Evolutionary conservation across 2,329 filamentous ascomycete genomes (phyloP).

Genomic region (Chalara sp.): DNA sequence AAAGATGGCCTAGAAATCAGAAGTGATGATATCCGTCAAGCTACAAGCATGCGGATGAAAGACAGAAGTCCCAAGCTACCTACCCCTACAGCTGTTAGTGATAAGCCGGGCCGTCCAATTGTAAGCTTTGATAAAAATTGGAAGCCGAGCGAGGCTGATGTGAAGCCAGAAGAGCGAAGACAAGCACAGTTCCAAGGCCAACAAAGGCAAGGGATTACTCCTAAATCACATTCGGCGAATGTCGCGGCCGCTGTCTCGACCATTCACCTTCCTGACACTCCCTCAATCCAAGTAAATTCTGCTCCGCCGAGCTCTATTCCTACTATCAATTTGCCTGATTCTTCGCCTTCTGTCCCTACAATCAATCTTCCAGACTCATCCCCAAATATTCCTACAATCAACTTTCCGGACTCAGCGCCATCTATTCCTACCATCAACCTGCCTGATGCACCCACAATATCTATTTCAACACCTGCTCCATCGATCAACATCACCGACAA

Average conservation of each 20-base stretch:
- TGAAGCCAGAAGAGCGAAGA: conserved; percentile 48
- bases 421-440: conserved; percentile 25
- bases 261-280: conserved; percentile 32
- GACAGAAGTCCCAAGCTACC: conserved; percentile 84
- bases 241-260: conserved; percentile 27
- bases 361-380: conserved; percentile 30
- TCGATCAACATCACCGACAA: conserved; percentile 17
- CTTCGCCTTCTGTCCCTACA: conserved; percentile 38
- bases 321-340: conserved; percentile 32
- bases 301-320: conserved; percentile 22
- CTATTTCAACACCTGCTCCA: conserved; percentile 28
- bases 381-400: conserved; percentile 34
- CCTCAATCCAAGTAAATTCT: conserved; percentile 39
- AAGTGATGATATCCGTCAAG: conserved; percentile 79
- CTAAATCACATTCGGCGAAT: conserved; percentile 21
- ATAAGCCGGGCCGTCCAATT: conserved; percentile 84
- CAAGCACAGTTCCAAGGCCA: conserved; percentile 17
- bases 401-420: conserved; percentile 16
- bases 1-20: conserved; percentile 80
- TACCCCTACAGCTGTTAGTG: conserved; percentile 84
- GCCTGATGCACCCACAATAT: conserved; percentile 21
- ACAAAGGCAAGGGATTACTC: conserved; percentile 20
- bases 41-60: conserved; percentile 81
- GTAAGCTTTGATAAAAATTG: conserved; percentile 91
- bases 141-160: conserved; percentile 61